Base-by-base conservation (phyloP, 2,329 filamentous ascomycete species). In the Curvularia eragrostidis region DNA sequence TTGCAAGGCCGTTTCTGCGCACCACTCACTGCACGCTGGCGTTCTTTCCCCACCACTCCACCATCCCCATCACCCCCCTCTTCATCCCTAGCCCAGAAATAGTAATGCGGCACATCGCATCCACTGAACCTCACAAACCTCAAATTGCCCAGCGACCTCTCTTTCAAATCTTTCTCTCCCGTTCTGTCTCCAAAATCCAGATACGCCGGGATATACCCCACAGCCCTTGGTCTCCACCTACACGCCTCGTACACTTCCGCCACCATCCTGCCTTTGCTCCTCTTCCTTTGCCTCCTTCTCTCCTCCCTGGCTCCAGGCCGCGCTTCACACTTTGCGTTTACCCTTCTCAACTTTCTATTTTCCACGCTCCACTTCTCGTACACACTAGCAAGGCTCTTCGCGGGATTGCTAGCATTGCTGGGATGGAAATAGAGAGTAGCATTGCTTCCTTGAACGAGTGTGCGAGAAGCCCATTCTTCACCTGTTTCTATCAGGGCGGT, bases 81-180 rank as follows among this genome's bases (percentile, higher is more conserved):
- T 18, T 65, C 68, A 3, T 59, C 61, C 4, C 46, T 41, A 0
- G 60, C 55, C 72, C 72, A 75, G 52, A 75, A 76, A 32, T 67
- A 73, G 54, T 73, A 76, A 46, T 72, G 70, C 19, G 74, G 74
- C 1, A 76, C 50, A 44, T 71, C 65, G 38, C 67, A 70, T 2
- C 65, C 64, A 1, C 43, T 55, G 34, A 74, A 73, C 10, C 70
- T 64, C 1, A 76, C 59, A 36, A 63, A 76, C 46, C 65, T 73
- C 15, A 76, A 38, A 12, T 65, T 70, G 0, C 66, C 61, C 1
- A 73, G 38, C 5, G 1, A 18, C 19, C 13, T 60, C 21, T 19
- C 32, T 24, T 10, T 56, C 26, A 28, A 1, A 10, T 15, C 55
- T 1, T 48, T n/a, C 13, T 42, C 5, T 6, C 2, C 10, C 8